Conservation (phyloP, 1,284 basidiomycete species). For the Leccinum angustisporum region DNA sequence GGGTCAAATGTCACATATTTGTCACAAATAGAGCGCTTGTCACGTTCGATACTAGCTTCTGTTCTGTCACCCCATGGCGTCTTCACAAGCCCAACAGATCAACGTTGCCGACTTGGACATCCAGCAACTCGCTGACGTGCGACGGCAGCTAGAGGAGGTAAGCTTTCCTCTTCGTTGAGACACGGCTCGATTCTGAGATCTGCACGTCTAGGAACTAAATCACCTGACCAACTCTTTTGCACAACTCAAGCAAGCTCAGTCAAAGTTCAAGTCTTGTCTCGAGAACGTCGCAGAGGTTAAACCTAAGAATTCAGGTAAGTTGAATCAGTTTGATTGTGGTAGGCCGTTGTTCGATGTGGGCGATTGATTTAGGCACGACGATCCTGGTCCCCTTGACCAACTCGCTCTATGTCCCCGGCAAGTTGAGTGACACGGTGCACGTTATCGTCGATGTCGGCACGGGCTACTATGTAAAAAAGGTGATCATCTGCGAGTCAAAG, state of each 20-base stretch:
- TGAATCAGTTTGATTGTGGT: background rate
- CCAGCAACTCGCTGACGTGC: conserved; percentile 81
- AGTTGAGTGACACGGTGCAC: conserved; percentile 77
- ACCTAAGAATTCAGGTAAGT: conserved; percentile 69
- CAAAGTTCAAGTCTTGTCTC: conserved; percentile 88
- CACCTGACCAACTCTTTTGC: conserved; percentile 92
- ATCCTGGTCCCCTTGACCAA: conserved; percentile 92
- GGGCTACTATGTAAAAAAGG: conserved; percentile 96
- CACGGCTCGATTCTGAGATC: conserved; percentile 8
- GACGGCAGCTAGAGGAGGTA: conserved; percentile 88
- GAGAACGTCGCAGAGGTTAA: conserved; percentile 82
- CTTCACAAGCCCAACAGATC: conserved; percentile 61
- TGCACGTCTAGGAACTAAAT: conserved; percentile 74
- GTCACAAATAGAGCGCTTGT: conserved; percentile 8
- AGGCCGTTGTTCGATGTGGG: background rate
- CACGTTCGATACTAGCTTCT: conserved; percentile 1
- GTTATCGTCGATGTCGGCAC: conserved; percentile 82
- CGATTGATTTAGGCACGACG: conserved; percentile 63
- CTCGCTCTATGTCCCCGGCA: conserved; percentile 94
- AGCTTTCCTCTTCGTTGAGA: background rate
- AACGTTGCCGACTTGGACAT: conserved; percentile 80
- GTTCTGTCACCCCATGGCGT: conserved; percentile 30
- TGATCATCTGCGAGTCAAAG: conserved; percentile 35
- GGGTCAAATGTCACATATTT: conserved; percentile 6
- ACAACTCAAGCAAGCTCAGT: conserved; percentile 90